Evolutionary conservation across 345 rosid genomes (phyloP), one percentile per base, ranked within the genome.

Genomic region (Microthlaspi erraticum): DNA sequence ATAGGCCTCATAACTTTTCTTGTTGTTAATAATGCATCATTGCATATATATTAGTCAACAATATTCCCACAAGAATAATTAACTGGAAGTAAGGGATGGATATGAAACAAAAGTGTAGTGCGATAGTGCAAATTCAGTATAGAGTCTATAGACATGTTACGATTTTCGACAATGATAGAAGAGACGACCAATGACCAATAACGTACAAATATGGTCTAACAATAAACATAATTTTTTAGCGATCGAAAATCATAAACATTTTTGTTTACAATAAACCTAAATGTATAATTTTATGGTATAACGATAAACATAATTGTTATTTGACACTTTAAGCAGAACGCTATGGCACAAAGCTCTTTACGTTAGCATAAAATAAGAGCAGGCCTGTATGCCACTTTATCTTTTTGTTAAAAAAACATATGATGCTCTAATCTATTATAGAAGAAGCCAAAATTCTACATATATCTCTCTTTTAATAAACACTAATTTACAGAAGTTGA

Each of bases 321-420:
- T 48, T 49, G 33, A 48, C 19, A 26, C 3, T 26, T 26, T 26
- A 26, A 2, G 29, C 29, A 34, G n/a, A 36, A 64, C 37, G n/a
- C 10, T 42, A 53, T 34, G 53, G 64, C 57, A 72, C 57, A 44
- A 26, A 49, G 18, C 43, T 36, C 54, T 8, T 59, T 19, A 65
- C 66, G 7, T 32, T 16, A 48, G 26, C 26, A 73, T 56, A 46
- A 29, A 65, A 56, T 38, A 38, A 57, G 41, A 48, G 72, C 78
- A 74, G 45, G 72, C 78, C 20, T 74, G 29, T n/a, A n/a, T 42
- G 38, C 26, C 48, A 59, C 73, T 74, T 66, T 74, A 74, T 59
- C 72, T n/a, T 63, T 53, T 39, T 29, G 3, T 55, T 38, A 6
- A 56, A 51, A 61, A 54, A 69, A 23, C 16, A 48, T 38, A 72